phyloP scores from a whole-genome alignment of 768 basidiomycete genomes.

The Amanita pallidorosea region DNA sequence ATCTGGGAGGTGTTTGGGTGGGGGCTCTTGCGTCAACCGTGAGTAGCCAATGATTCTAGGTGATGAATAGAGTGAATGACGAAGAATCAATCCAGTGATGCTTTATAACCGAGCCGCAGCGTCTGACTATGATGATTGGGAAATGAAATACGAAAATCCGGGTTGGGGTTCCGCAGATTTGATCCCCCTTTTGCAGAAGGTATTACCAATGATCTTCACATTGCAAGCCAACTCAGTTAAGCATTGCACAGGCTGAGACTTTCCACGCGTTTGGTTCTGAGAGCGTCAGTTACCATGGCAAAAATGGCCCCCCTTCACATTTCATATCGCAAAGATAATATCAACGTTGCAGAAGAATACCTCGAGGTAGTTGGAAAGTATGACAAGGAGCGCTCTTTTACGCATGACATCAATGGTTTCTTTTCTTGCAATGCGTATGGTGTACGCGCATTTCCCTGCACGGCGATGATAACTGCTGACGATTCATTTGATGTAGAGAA shows the following conservation, averaged over 20 bases:
- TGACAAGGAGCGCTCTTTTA: slow-evolving; percentile 33
- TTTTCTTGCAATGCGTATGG: slow-evolving; percentile 32
- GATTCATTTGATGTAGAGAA: neutral
- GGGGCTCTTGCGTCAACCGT: slow-evolving; percentile 57
- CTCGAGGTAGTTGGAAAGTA: slow-evolving; percentile 34
- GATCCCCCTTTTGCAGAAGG: slow-evolving; percentile 51
- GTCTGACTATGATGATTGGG: slow-evolving; percentile 62
- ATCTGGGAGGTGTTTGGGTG: slow-evolving; percentile 43
- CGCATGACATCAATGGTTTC: slow-evolving; percentile 40
- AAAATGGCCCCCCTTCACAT: slow-evolving; percentile 38
- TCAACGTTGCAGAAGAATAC: slow-evolving; percentile 34
- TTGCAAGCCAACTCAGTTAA: neutral
- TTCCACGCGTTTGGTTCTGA: slow-evolving; percentile 11
- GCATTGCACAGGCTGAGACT: slow-evolving; percentile 27
- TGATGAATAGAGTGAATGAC: neutral
- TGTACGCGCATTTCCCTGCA: slow-evolving; percentile 19
- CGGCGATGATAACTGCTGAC: neutral
- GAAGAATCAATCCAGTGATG: neutral
- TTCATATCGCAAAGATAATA: slow-evolving; percentile 27
- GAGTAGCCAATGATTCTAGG: slow-evolving; percentile 5
- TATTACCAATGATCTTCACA: slow-evolving; percentile 9
- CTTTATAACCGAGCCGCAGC: slow-evolving; percentile 47
- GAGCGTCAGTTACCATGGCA: slow-evolving; percentile 30
- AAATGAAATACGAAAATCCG: slow-evolving; percentile 33
- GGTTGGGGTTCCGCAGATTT: slow-evolving; percentile 53